phyloP scores from a whole-genome alignment of 1,284 basidiomycete genomes.

The Rhodotorula sp. region DNA sequence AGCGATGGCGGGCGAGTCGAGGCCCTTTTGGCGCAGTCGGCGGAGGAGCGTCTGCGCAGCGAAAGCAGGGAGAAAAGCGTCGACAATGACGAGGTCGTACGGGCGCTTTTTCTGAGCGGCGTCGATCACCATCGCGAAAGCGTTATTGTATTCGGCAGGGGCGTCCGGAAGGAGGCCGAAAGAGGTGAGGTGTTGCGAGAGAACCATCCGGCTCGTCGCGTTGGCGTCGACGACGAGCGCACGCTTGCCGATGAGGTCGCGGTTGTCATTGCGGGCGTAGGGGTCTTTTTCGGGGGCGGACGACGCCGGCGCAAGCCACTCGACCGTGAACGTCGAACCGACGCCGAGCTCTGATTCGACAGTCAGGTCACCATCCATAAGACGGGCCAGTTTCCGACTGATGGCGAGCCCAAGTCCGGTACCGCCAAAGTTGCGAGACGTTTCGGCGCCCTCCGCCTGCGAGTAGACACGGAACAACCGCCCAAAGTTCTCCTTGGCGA shows the following conservation, averaged over 20 bases:
- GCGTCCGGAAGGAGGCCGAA: constrained; percentile 20
- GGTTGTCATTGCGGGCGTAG: constrained; percentile 23
- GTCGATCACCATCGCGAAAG: constrained; percentile 16
- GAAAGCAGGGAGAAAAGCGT: constrained; percentile 36
- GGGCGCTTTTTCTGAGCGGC: constrained; percentile 7
- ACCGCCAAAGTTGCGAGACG: constrained; percentile 35
- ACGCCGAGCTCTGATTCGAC: constrained; percentile 37
- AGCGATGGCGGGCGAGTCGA: constrained; percentile 28
- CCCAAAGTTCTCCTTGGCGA: constrained; percentile 36
- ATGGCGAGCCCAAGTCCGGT: constrained; percentile 41
- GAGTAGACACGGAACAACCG: constrained; percentile 38
- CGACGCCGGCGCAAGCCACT: constrained; percentile 15
- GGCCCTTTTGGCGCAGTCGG: constrained; percentile 26
- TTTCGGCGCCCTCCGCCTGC: constrained; percentile 35
- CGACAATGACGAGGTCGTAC: constrained; percentile 30
- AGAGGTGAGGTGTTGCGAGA: constrained; percentile 26
- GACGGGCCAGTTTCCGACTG: constrained; percentile 33
- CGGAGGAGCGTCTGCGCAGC: constrained; percentile 32
- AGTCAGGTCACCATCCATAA: constrained; percentile 38
- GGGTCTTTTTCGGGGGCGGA: constrained; percentile 11
- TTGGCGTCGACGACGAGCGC: constrained; percentile 36
- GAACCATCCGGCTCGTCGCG: constrained; percentile 19
- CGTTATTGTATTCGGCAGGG: constrained; percentile 7
- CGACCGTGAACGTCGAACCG: constrained; percentile 39
- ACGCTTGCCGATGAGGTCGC: constrained; percentile 32